Base-by-base conservation (phyloP, 176 grass and related monocot genomes). In the Carex parvula region DNA sequence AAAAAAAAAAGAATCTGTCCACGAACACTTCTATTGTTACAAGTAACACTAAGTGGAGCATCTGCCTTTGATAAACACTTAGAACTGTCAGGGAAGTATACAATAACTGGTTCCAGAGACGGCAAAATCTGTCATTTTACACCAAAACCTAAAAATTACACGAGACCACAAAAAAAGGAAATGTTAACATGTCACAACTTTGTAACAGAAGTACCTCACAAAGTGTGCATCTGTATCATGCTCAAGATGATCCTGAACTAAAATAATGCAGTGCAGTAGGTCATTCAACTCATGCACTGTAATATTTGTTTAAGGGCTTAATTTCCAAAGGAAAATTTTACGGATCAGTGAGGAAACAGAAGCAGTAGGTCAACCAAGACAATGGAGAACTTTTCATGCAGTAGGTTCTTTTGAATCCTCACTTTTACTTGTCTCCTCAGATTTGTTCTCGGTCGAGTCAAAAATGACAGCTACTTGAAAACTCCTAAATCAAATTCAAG, bases 11-110 rank as follows among this genome's bases (percentile, higher is more conserved):
- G 0, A 35, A 35, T 35, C 33, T 35, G 33, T 35, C 33, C 33
- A 35, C 33, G 33, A 39, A 39, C 4, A 39, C 37, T 39, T 39
- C 37, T 5, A 39, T 5, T 39, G 37, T 39, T 39, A 39, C 4
- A 5, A 39, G 3, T 39, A 39, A 39, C 37, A 37, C 35, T 37
- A 37, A 37, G 4, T 37, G 35, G 35, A 37, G 35, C 3, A 37
- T 37, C 90, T 81, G 90, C 94, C 64, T 87, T 91, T 46, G 89
- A 94, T 66, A 97, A 84, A 92, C 92, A 97, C 68, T 87, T 90
- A 58, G 89, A 91, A 89, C 87, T 92, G 81, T 97, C 94, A 85
- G 90, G 94, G 89, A 97, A 94, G 86, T 94, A 97, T 61, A 94
- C 87, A 79, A 94, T 97, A 80, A 85, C 83, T 85, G 94, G 94